Base-by-base conservation (phyloP, 2,329 filamentous ascomycete genomes). In the Neopestalotiopsis sp. region DNA sequence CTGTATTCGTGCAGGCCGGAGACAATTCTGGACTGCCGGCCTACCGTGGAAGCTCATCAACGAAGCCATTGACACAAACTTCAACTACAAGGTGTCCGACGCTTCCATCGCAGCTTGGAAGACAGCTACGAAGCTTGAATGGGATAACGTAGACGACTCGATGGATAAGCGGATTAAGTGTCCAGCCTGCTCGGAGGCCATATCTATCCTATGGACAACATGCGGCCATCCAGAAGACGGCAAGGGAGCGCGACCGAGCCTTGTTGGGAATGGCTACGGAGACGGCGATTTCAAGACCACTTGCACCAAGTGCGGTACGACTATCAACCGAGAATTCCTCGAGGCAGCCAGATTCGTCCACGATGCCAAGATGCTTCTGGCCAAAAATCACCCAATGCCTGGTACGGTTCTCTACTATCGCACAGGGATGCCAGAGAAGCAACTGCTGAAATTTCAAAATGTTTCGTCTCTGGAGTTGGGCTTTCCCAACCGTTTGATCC, bases 31-130 rank as follows among this genome's bases (percentile, higher is more conserved):
- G 90, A 80, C 82, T 1, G 83, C 85, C 0, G 88, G 88, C 0
- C 84, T 95, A 71, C 93, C 92, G 0, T 95, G 91, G 92, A 74
- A 83, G 14, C 76, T 84, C 0, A 80, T 92, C 59, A 84, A 89
- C 67, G 73, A 80, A 1, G 86, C 83, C 42, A 92, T 94, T 71
- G 84, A 92, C 72, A 79, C 83, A 9, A 78, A 83, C 24, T 91
- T 92, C 74, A 84, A 84, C 66, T 93, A 91, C 75, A 78, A 77
- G 1, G 82, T 84, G 4, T 80, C 84, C 0, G 74, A 81, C 0
- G 77, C 78, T 1, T 84, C 86, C 28, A 83, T 82, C 65, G 71
- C 72, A 1, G 70, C 72, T 1, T 94, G 91, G 81, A 78, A 81
- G 1, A 71, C 68, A 0, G 74, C 74, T 13, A 90, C 88, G 0